Base-by-base conservation (phyloP, 176 grass and related monocot genomes). In the Carex myosuroides region DNA sequence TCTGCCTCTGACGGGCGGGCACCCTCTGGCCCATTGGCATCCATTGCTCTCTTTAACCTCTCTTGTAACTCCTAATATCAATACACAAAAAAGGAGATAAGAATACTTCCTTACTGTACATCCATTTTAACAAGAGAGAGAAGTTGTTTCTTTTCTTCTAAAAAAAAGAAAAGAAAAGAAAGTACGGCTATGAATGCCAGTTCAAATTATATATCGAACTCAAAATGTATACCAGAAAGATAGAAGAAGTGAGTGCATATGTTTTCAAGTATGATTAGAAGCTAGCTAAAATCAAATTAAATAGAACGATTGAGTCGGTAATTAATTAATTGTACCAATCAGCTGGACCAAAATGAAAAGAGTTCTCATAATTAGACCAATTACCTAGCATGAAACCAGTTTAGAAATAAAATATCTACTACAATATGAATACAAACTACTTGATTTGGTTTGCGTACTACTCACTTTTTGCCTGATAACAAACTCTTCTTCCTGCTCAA, bases 401-500 rank as follows among this genome's bases (percentile, higher is more conserved):
- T 9, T 17, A 30, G 13, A 56, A 55, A 55, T 54, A 26, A 14
- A 74, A 74, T 21, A 53, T 74, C 4, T 26, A 29, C 9, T 55
- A 56, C 13, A 55, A 77, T 29, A 7, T 76, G 18, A 46, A 73
- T 44, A 42, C 16, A 44, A 14, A 17, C 4, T 24, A 32, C 50
- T 11, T 77, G 53, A 17, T 69, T 66, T 11, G 26, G n/a, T 58
- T 17, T 42, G 30, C 0, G 1, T 26, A 2, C 73, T 20, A 1
- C 73, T 20, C 55, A 92, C 92, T 88, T 82, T 83, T 76, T 94
- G 92, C 41, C 90, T 67, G 85, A 97, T 97, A 86, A 97, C 59
- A 74, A 92, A 97, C 75, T 97, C 94, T 86, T 97, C 94, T 84
- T 97, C 94, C 83, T 91, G 92, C 87, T 97, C 94, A 39, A 94